Conservation (phyloP, 2,329 filamentous ascomycete genomes). For the Beauveria scarabaeidicola region DNA sequence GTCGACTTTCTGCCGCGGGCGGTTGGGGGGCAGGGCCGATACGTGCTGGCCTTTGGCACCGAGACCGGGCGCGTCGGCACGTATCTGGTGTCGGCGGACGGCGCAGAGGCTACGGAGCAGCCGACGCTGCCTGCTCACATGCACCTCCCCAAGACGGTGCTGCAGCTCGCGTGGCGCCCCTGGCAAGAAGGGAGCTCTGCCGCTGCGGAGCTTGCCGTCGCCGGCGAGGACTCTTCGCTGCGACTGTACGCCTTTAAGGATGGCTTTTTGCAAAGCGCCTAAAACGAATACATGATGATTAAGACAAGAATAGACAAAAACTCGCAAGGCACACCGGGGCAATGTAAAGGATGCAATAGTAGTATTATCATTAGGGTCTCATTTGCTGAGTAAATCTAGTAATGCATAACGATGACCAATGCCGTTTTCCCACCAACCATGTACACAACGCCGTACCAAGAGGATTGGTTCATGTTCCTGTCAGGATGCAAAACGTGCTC, state of each 20-base stretch:
- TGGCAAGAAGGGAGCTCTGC: constrained; percentile 18
- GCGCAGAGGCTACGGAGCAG: constrained; percentile 29
- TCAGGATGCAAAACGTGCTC: background rate
- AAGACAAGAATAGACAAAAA: background rate
- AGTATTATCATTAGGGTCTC: constrained; percentile 10
- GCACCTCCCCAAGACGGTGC: constrained; percentile 55
- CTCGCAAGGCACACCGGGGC: too few relatives aligned
- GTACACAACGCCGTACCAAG: background rate
- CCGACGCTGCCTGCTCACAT: constrained; percentile 29
- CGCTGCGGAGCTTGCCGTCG: constrained; percentile 39
- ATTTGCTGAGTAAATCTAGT: background rate
- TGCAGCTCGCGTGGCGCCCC: constrained; percentile 63
- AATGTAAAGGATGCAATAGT: background rate
- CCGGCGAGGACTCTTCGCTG: constrained; percentile 53
- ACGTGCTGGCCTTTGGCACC: constrained; percentile 48
- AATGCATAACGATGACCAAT: background rate
- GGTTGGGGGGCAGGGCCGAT: constrained; percentile 18
- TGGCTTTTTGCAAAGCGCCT: constrained; percentile 16
- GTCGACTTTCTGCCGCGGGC: constrained; percentile 51
- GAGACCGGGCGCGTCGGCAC: constrained; percentile 44
- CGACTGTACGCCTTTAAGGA: constrained; percentile 43
- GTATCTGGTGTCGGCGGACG: constrained; percentile 30
- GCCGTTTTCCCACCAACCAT: background rate
- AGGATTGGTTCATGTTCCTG: background rate
- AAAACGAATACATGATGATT: background rate